phyloP scores from a whole-genome alignment of 148 eudicot genomes.

The Spergularia marina region DNA sequence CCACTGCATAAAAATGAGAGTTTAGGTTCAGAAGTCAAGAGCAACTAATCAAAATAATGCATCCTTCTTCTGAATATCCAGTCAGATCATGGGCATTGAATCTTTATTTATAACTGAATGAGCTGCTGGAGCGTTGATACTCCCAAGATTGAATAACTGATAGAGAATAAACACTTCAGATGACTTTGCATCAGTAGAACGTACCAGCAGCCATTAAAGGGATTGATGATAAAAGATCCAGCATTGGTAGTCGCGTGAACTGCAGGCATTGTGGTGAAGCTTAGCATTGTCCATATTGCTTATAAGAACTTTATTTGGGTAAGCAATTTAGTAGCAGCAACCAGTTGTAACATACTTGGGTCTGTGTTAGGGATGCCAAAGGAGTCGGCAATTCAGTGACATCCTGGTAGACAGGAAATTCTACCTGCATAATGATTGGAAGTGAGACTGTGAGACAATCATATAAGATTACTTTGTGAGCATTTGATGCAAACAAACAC shows the following conservation, averaged over 20 bases:
- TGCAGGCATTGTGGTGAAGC: constrained; percentile 28
- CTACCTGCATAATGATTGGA: constrained; percentile 42
- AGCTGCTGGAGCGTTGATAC: not conserved
- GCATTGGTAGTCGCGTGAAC: constrained; percentile 54
- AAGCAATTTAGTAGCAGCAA: not conserved
- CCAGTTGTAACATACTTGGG: constrained; percentile 38
- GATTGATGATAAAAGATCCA: constrained; percentile 55
- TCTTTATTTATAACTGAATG: not conserved
- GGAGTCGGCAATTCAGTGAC: constrained; percentile 64
- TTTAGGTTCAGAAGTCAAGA: not conserved
- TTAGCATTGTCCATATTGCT: constrained; percentile 15
- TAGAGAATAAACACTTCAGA: constrained; percentile 1
- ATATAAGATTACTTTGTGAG: too few species aligned
- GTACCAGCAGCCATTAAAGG: constrained; percentile 73
- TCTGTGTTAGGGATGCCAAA: constrained; percentile 50
- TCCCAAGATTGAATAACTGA: not conserved
- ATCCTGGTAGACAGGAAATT: constrained; percentile 62
- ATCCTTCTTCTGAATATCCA: not conserved
- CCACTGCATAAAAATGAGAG: constrained; percentile 38
- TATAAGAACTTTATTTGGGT: not conserved
- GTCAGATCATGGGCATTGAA: not conserved
- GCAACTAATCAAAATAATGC: too few species aligned
- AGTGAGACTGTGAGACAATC: too few species aligned
- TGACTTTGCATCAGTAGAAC: not conserved
- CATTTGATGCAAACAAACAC: not conserved